Evolutionary conservation across 768 basidiomycete genomes (phyloP).

Genomic region (Termitomyces sp.): DNA sequence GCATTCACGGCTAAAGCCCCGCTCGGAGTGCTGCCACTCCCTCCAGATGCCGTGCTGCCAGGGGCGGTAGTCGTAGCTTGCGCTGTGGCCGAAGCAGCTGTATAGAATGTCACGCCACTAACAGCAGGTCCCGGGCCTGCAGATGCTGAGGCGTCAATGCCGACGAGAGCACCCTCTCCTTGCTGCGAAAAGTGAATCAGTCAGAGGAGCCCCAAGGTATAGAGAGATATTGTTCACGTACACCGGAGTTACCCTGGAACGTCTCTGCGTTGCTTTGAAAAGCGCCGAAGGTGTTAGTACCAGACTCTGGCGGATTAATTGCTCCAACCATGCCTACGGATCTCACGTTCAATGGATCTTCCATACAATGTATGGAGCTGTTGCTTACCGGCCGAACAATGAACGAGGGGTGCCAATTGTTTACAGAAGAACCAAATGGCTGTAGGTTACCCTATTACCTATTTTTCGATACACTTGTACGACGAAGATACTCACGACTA

Average conservation of each 20-base stretch:
- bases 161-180: conserved; percentile 34
- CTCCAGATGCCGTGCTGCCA: not conserved
- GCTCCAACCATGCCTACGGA: conserved; percentile 41
- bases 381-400: conserved; percentile 31
- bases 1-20: not conserved
- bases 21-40: not conserved
- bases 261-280: conserved; percentile 29
- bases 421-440: conserved; percentile 62
- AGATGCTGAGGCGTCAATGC: conserved; percentile 43
- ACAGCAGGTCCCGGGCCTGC: conserved; percentile 33
- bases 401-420: conserved; percentile 30
- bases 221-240: conserved; percentile 16
- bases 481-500: conserved; percentile 29
- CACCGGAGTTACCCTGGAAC: conserved; percentile 23
- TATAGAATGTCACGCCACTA: conserved; percentile 24
- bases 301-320: conserved; percentile 45
- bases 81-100: conserved; percentile 11
- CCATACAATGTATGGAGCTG: not conserved
- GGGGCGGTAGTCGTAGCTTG: not conserved
- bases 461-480: not conserved
- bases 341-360: not conserved
- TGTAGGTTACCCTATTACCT: not conserved
- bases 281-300: conserved; percentile 30
- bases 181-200: conserved; percentile 24
- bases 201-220: not conserved